Evolutionary conservation across 768 basidiomycete genomes (phyloP).

Genomic region (Solioccasus polychromus): DNA sequence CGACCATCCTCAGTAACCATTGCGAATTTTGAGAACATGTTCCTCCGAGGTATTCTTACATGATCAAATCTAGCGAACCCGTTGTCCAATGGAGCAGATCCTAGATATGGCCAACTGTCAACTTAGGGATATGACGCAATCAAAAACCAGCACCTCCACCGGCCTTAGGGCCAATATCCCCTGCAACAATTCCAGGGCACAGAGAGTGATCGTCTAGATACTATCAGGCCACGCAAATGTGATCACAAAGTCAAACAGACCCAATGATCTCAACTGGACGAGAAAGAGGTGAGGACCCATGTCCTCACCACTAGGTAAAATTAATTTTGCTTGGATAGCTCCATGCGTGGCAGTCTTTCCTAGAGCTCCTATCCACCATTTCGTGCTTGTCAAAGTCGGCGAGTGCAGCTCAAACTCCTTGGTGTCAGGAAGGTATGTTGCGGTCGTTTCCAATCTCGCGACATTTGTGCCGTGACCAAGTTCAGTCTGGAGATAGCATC

Average conservation of each 20-base stretch:
- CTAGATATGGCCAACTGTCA: conserved; percentile 27
- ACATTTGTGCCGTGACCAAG: conserved; percentile 79
- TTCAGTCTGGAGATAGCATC: conserved; percentile 76
- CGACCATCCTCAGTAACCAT: conserved; percentile 61
- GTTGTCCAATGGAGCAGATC: conserved; percentile 56
- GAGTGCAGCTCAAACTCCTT: conserved; percentile 75
- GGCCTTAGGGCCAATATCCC: conserved; percentile 56
- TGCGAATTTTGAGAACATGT: conserved; percentile 77
- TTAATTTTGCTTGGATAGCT: conserved; percentile 71
- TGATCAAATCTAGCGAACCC: conserved; percentile 67
- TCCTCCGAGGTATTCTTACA: conserved; percentile 61
- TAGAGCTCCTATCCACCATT: conserved; percentile 81
- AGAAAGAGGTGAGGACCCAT: conserved; percentile 76
- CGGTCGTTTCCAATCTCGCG: conserved; percentile 66
- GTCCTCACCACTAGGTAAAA: conserved; percentile 57
- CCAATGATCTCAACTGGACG: conserved; percentile 61
- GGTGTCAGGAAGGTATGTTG: conserved; percentile 65
- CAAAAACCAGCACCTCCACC: conserved; percentile 28
- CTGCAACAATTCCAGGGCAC: conserved; percentile 59
- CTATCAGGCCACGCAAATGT: not conserved
- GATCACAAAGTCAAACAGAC: conserved; percentile 32
- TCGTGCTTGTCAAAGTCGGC: conserved; percentile 68
- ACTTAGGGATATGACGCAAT: not conserved
- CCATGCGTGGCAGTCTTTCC: conserved; percentile 75
- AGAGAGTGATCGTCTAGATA: conserved; percentile 53